Conservation (phyloP, 1,284 basidiomycete genomes). For the Naganishia cerealis region DNA sequence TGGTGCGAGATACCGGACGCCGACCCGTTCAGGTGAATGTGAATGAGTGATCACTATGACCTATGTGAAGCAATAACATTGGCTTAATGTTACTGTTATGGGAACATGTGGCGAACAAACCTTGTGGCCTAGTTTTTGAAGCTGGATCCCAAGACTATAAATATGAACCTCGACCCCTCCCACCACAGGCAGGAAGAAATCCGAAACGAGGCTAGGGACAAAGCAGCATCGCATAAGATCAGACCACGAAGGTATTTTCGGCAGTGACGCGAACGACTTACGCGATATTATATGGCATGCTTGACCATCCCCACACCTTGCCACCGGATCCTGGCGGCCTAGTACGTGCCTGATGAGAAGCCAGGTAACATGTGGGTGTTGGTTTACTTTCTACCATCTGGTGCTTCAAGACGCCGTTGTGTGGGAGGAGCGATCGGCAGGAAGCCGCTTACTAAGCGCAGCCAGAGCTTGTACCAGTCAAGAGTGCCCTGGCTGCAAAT, state of each 20-base stretch:
- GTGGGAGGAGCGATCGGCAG: neutral
- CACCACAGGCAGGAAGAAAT: slow-evolving; percentile 89
- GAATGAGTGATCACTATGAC: slow-evolving; percentile 94
- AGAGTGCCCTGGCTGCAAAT: too few relatives aligned
- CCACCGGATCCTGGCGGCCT: neutral
- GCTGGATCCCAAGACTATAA: slow-evolving; percentile 82
- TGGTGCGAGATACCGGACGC: slow-evolving; percentile 80
- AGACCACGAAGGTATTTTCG: neutral
- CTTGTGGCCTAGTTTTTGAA: slow-evolving; percentile 82
- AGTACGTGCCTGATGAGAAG: too few relatives aligned
- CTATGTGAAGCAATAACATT: slow-evolving; percentile 53
- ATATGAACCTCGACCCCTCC: slow-evolving; percentile 98
- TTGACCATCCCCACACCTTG: neutral
- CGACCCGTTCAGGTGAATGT: slow-evolving; percentile 78
- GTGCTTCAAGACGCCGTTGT: neutral
- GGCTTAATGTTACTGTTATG: neutral
- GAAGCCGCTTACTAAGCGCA: neutral
- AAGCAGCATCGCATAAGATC: neutral
- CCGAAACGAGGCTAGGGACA: slow-evolving; percentile 71
- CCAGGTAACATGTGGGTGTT: neutral
- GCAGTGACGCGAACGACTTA: neutral
- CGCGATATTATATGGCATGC: slow-evolving; percentile 30
- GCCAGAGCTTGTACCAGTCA: neutral
- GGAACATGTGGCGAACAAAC: slow-evolving; percentile 53
- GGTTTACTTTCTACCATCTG: slow-evolving; percentile 15